Conservation (phyloP, 2,329 filamentous ascomycete species). For the Trichoderma asperellum region DNA sequence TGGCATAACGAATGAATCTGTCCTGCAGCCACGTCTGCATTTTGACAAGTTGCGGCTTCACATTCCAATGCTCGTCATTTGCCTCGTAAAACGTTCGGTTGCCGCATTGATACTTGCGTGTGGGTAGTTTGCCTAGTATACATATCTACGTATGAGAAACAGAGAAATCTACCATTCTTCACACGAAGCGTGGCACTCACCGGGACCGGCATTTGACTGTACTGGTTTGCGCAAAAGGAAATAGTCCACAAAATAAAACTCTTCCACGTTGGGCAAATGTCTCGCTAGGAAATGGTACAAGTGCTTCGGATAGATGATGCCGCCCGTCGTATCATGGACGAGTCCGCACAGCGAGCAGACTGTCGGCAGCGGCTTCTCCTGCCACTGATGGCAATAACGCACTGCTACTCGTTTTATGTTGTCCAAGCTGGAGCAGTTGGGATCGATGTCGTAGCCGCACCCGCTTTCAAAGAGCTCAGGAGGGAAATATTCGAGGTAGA, state of each 20-base stretch:
- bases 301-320: conserved; percentile 44
- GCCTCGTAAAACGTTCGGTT: conserved; percentile 43
- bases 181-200: not conserved
- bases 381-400: conserved; percentile 49
- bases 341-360: conserved; percentile 44
- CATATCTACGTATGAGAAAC: not conserved
- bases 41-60: conserved; percentile 43
- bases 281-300: conserved; percentile 50
- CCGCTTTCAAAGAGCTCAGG: conserved; percentile 36
- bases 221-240: conserved; percentile 42
- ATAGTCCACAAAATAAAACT: conserved; percentile 52
- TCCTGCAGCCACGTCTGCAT: conserved; percentile 46
- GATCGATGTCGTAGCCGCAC: conserved; percentile 35
- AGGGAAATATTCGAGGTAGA: conserved; percentile 44
- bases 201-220: not conserved
- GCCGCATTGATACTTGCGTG: conserved; percentile 25
- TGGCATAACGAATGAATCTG: conserved; percentile 45
- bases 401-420: conserved; percentile 47
- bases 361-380: conserved; percentile 35
- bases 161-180: not conserved
- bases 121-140: not conserved
- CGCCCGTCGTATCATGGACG: conserved; percentile 36
- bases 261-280: conserved; percentile 47
- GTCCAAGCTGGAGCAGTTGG: conserved; percentile 39
- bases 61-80: conserved; percentile 41